Base-by-base conservation (phyloP, 1,284 basidiomycete species). In the Omphalotus olearius region DNA sequence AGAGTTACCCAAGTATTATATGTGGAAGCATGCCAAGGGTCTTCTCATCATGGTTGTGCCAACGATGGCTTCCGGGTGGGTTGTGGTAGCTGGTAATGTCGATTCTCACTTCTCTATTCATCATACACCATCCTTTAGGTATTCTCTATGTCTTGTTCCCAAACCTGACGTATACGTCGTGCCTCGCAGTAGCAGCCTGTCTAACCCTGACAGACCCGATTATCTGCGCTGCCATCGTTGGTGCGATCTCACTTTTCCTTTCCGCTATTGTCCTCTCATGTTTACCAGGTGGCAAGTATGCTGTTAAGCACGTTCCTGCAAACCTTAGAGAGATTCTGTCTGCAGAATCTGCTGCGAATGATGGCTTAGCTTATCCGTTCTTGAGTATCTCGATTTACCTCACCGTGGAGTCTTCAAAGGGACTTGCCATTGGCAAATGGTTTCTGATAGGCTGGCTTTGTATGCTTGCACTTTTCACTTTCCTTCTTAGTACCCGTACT, bases 191-290 rank as follows among this genome's bases (percentile, higher is more conserved):
- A 50, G 88, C 93, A 1, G 91, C 95, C 0, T 93, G 90, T 58
- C 77, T 97, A 23, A 97, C 94, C 0, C 95, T 95, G 0, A 98
- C 94, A 2, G 95, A 98, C 69, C 95, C 95, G 0, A 85, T 89
- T 50, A 84, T 87, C 39, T 82, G 79, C 57, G 80, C 80, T 13
- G 74, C 79, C 2, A 82, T 83, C 35, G 74, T 88, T 6, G 76
- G 84, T 71, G 49, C 39, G 66, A 59, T 23, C 5, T 17, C 10
- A 13, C 10, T 6, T 38, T 33, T 13, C 14, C 37, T 11, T 45
- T 62, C 60, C 4, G 46, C 16, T 16, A 16, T 17, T 50, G 14
- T 28, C 9, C 44, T 39, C 33, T 18, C 28, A 43, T 42, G 54
- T 4, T 43, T 23, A 40, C 66, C 76, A 76, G 93, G 91, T 41